Percentiles rank a stretch among this genome's conserved stretches.
phyloP scores from a whole-genome alignment of 257 asterid genomes.

The Solanum bulbocastanum region DNA sequence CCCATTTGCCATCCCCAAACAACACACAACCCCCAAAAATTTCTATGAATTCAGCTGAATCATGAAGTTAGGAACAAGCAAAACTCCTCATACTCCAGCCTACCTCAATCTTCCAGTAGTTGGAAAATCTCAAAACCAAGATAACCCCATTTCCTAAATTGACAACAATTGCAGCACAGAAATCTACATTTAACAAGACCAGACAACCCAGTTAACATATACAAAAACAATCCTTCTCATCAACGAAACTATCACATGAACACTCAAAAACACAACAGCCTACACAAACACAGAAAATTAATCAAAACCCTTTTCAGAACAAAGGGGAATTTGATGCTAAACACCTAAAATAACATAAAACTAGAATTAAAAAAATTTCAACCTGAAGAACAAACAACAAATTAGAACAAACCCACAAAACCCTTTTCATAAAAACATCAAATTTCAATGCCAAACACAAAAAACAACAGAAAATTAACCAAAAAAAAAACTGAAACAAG shows the following conservation, averaged over 20 bases:
- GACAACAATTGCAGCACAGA: not conserved
- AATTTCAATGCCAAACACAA: not conserved
- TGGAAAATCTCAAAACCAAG: not conserved
- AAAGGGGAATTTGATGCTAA: not conserved
- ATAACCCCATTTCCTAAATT: not conserved
- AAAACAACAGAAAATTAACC: not conserved
- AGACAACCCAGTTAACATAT: not conserved
- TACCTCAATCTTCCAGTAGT: not conserved
- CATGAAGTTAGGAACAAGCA: not conserved
- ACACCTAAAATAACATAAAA: not conserved
- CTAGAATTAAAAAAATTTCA: not conserved
- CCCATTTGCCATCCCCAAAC: not conserved
- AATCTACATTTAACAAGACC: not conserved
- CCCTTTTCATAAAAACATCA: not conserved
- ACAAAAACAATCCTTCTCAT: not conserved
- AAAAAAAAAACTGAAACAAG: not conserved
- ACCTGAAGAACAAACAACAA: not conserved
- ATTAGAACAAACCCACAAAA: not conserved
- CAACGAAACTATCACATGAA: not conserved
- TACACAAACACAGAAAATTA: not conserved
- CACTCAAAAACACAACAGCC: not conserved
- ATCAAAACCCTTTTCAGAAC: not conserved
- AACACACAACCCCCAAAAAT: not conserved
- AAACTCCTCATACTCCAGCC: not conserved
- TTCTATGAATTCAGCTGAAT: not conserved